These are phyloP conservation scores for Xylariaceae sp. DNA, from an alignment of 2,329 filamentous ascomycete species.

Conservation along the genomic window DNA sequence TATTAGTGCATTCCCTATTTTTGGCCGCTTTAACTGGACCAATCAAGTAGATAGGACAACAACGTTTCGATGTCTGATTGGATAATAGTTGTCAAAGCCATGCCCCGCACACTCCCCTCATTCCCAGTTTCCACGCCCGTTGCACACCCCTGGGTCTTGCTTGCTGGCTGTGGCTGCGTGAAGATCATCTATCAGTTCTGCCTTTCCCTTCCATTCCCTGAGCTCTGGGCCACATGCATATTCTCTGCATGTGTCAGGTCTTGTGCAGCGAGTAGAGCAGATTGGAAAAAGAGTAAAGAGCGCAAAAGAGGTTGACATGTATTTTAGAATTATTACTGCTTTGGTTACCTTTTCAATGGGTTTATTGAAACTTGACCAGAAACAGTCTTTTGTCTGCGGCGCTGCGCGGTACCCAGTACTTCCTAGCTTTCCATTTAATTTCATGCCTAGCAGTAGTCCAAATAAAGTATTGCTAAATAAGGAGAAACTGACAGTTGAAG, in stretches of 20 bases:
- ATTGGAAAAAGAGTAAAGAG: background rate
- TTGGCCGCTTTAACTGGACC: too few relatives aligned
- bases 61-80: constrained; percentile 12
- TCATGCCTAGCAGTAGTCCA: background rate
- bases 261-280: background rate
- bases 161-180: background rate
- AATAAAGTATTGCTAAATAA: constrained; percentile 1
- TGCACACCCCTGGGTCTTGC: background rate
- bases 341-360: constrained; percentile 1
- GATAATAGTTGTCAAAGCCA: constrained; percentile 10
- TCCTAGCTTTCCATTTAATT: background rate
- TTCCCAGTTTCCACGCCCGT: constrained; percentile 22
- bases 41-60: constrained; percentile 16
- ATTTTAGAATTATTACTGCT: constrained; percentile 4
- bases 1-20: constrained; percentile 10
- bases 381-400: too few relatives aligned
- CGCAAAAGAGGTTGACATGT: background rate
- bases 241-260: constrained; percentile 16
- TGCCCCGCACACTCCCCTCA: constrained; percentile 15
- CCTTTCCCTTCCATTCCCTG: constrained; percentile 14
- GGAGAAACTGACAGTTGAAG: background rate
- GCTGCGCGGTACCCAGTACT: too few relatives aligned
- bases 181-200: background rate
- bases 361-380: too few relatives aligned
- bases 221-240: constrained; percentile 4